Base-by-base conservation (phyloP, 805 yeast genomes). In the Priceomyces medius region DNA sequence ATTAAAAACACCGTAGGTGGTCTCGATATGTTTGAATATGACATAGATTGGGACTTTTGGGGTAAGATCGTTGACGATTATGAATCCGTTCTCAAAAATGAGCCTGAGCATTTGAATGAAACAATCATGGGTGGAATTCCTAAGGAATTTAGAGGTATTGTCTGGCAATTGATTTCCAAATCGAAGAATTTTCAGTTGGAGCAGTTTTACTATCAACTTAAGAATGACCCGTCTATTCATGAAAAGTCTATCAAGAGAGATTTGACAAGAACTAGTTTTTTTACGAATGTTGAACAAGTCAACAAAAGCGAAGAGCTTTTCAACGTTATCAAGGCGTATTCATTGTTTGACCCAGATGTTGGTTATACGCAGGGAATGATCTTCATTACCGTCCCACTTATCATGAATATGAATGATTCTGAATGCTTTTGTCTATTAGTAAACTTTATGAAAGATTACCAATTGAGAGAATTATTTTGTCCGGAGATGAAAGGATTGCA, bases 341-440 rank as follows among this genome's bases (percentile, higher is more conserved):
- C 93, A 17, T 65, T 88, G 36, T 84, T 79, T 59, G 98, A 93
- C 60, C 81, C 85, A 1, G 97, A 90, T 38, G 97, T 93, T 38
- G 99, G 99, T 0, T 93, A 93, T 56, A 93, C 97, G 2, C 99
- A 93, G 63, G 98, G 99, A 6, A 89, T 93, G 97, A 95, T 95
- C 1, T 93, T 93, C 56, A 79, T 93, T 33, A 79, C 87, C 0
- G 88, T 88, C 4, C 97, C 99, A 2, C 63, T 93, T 36, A 68
- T 89, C 34, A 72, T 90, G 68, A 87, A 87, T 51, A 77, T 88
- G 81, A 74, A 68, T 28, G 96, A 90, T 49, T 73, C 83, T 35
- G 97, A 91, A 59, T 81, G 96, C 3, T 91, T 91, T 64, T 81
- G 93, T 45, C 61, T 90, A 51, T 69, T 91, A 34, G 87, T 83